Evolutionary conservation across 2,329 filamentous ascomycete species (phyloP), one percentile per base, ranked within the genome.

Genomic region (Fusarium anguioides): DNA sequence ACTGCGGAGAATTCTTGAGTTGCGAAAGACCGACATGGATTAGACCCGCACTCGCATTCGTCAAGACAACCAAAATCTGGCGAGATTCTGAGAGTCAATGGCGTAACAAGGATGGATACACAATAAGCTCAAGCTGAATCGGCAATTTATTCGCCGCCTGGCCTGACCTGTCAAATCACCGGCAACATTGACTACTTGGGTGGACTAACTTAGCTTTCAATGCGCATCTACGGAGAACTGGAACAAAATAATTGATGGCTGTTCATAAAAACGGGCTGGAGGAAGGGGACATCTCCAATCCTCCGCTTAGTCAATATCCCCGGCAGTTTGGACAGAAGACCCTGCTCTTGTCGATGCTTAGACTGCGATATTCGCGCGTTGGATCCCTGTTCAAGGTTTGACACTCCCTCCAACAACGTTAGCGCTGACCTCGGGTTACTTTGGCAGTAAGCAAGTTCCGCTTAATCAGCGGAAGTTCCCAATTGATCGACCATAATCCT

Each of bases 401-500:
- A 35, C 6, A 27, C n/a, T n/a, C 31, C 23, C 21, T 29, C 41
- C 11, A 20, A 24, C 9, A 15, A 10, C 20, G 27, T 40, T 54
- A 61, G 58, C 46, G 56, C 35, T 46, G 39, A 36, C 27, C 17
- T 10, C n/a, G 17, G 4, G 1, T 15, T 1, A 7, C 31, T 47
- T 52, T 21, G n/a, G 10, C 29, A 24, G 10, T 5, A 1, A 46
- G 40, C n/a, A 31, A 8, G 7, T 5, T 8, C 35, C 51, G 65
- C 65, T 68, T 60, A 69, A 26, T 68, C 36, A 68, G 65, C 66
- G 66, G 65, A 14, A n/a, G 11, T 45, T 47, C 29, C 26, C 5
- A 14, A 11, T 31, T 39, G 26, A 11, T 24, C 20, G 11, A 20
- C 24, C 10, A 42, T 39, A 56, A n/a, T 50, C 49, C n/a, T 64